Base-by-base conservation (phyloP, 208 protist genomes). In the Leishmania tarentolae region DNA sequence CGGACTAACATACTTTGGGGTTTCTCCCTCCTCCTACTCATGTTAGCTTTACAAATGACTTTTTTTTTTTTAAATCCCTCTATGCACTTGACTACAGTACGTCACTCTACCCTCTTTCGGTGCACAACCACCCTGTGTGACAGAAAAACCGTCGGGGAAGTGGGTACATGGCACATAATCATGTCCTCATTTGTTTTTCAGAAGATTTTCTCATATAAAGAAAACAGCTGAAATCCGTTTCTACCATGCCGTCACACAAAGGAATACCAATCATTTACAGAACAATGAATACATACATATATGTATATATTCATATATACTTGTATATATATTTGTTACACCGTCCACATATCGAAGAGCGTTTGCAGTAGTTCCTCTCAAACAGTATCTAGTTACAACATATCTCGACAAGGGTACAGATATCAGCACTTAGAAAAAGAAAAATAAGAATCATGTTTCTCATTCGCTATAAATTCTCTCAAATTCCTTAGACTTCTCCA, bases 401-500 rank as follows among this genome's bases (percentile, higher is more conserved):
- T 1, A 31, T 31, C n/a, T 6, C 28, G 8, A 28, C 11, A 9
- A 63, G 57, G 11, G 8, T 1, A 63, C 3, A 63, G 9, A 8
- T 15, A 47, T 13, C 66, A 71, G 8, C 15, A 3, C 19, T 37
- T 11, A 40, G 13, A 52, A 73, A 52, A 7, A n/a, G 0, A 50
- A 28, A 37, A 42, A n/a, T n/a, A 31, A 68, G 28, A 69, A 53
- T 53, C 50, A 13, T 24, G 19, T 3, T 13, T 21, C 5, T 63
- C 19, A 85, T 53, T 90, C 80, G 37, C 66, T 83, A 72, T 88
- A 90, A 40, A 73, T 75, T 42, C 81, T 73, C 72, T 98, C 95
- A 11, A 99, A 83, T 76, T 92, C 87, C 72, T 90, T 92, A 1
- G 97, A 98, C 44, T 98, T 96, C 6, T 97, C 87, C 76, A 97